Evolutionary conservation across 2,329 filamentous ascomycete species (phyloP).

Genomic region (Helotiales sp.): DNA sequence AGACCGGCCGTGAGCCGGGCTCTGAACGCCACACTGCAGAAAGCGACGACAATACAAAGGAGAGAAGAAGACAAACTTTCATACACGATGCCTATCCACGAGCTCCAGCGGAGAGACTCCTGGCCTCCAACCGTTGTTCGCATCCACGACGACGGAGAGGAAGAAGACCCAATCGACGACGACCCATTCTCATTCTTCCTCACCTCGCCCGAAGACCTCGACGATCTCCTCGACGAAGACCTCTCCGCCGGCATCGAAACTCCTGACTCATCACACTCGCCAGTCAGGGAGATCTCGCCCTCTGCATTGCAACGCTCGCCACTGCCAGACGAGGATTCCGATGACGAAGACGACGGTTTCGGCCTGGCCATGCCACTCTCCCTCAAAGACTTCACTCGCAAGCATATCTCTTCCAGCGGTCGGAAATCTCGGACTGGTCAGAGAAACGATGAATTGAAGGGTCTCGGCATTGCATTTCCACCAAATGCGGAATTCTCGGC

Average conservation of each 20-base stretch:
- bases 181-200: slow-evolving; percentile 45
- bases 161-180: slow-evolving; percentile 39
- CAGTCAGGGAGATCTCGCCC: slow-evolving; percentile 41
- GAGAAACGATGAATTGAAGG: slow-evolving; percentile 25
- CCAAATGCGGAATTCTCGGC: slow-evolving; percentile 22
- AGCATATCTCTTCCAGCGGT: slow-evolving; percentile 23
- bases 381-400: slow-evolving; percentile 38
- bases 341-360: slow-evolving; percentile 34
- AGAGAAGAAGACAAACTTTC: background rate
- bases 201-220: slow-evolving; percentile 40
- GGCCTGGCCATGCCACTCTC: slow-evolving; percentile 38
- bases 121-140: slow-evolving; percentile 44
- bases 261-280: slow-evolving; percentile 26
- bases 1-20: slow-evolving; percentile 43
- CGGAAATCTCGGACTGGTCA: slow-evolving; percentile 31
- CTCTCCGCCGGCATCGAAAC: slow-evolving; percentile 43
- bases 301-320: slow-evolving; percentile 36
- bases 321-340: slow-evolving; percentile 24
- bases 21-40: slow-evolving; percentile 2
- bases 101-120: slow-evolving; percentile 41
- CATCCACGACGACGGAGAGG: slow-evolving; percentile 28
- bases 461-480: slow-evolving; percentile 36
- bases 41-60: background rate
- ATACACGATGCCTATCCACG: slow-evolving; percentile 39
- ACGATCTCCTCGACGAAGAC: slow-evolving; percentile 37